Percentiles rank a stretch among this genome's conserved stretches.
Evolutionary conservation across 129 eudicot species (phyloP).

Genomic region (Lactuca sativa): DNA sequence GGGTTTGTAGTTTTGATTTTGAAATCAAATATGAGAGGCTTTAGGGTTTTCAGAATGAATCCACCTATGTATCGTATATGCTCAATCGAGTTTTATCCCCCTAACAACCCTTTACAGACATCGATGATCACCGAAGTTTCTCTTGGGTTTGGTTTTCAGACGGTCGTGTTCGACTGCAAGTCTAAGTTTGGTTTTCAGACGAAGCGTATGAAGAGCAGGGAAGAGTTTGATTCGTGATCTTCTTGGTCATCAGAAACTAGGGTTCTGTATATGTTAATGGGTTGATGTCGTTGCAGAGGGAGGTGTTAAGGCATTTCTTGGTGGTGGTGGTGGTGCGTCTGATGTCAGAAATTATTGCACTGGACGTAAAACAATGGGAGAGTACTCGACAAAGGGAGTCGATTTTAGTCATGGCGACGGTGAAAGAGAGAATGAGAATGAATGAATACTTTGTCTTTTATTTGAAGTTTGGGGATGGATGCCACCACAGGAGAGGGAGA

Average conservation of each 20-base stretch:
- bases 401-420: conserved; percentile 58
- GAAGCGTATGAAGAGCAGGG: conserved; percentile 26
- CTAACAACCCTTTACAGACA: no score
- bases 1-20: no score
- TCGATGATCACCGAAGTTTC: no score
- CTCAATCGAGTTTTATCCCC: no score
- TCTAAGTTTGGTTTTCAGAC: conserved; percentile 38
- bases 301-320: conserved; percentile 93
- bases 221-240: conserved; percentile 29
- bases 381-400: conserved; percentile 70
- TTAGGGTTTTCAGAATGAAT: no score
- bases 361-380: conserved; percentile 65
- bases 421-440: background rate
- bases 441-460: background rate
- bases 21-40: no score
- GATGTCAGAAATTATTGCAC: conserved; percentile 40
- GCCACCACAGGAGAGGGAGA: background rate
- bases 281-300: conserved; percentile 74
- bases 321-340: conserved; percentile 41
- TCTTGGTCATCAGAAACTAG: conserved; percentile 17
- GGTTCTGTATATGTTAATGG: conserved; percentile 17
- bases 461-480: conserved; percentile 21
- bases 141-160: conserved; percentile 42
- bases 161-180: conserved; percentile 80
- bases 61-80: no score